phyloP scores from a whole-genome alignment of 2,329 filamentous ascomycete genomes.

The Alternaria sp. region DNA sequence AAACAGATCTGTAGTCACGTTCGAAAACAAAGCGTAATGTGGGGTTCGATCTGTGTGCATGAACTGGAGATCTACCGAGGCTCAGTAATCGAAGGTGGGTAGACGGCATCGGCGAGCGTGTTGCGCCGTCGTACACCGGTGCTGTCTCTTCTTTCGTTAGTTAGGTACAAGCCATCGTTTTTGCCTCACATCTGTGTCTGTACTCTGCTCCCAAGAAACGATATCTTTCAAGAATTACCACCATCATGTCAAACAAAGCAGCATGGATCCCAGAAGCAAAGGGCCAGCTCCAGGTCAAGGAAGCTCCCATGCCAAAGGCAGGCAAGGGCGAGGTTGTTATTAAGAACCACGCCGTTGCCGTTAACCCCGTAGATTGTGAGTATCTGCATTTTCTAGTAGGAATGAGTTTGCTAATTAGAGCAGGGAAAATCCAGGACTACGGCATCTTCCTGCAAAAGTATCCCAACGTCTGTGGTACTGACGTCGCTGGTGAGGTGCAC shows the following conservation, averaged over 20 bases:
- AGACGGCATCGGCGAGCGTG: background rate
- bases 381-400: background rate
- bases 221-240: background rate
- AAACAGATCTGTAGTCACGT: background rate
- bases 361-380: conserved; percentile 44
- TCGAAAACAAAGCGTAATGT: background rate
- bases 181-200: background rate
- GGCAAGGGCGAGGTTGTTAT: conserved; percentile 42
- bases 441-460: conserved; percentile 46
- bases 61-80: background rate
- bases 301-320: conserved; percentile 35
- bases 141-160: background rate
- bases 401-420: conserved; percentile 5
- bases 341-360: conserved; percentile 42
- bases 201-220: background rate
- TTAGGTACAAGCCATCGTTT: background rate
- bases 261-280: conserved; percentile 41
- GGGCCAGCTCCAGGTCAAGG: conserved; percentile 37
- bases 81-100: background rate
- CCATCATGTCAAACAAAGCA: conserved; percentile 41
- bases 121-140: background rate
- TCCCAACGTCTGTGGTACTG: conserved; percentile 48
- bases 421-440: conserved; percentile 44
- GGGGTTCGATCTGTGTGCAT: background rate
- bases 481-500: conserved; percentile 55